phyloP scores from a whole-genome alignment of 805 yeast genomes.

The Candida railenensis region DNA sequence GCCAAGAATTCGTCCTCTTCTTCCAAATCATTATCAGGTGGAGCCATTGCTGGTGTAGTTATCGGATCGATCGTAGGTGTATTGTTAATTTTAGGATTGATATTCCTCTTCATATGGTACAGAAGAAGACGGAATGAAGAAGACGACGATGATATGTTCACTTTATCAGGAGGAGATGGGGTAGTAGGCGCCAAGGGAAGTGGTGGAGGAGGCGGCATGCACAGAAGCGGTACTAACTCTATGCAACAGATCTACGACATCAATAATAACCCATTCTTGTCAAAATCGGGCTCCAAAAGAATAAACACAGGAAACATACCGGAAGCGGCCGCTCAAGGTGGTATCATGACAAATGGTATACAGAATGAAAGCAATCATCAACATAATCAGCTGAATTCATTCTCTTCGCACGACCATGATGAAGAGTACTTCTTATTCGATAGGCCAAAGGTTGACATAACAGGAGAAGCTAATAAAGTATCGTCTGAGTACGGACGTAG shows the following conservation, averaged over 20 bases:
- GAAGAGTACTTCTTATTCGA: slow-evolving; percentile 17
- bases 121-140: slow-evolving; percentile 41
- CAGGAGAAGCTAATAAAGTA: slow-evolving; percentile 10
- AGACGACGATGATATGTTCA: slow-evolving; percentile 41
- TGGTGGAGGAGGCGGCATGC: background rate
- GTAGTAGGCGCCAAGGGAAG: background rate
- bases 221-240: slow-evolving; percentile 10
- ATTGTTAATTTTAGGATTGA: slow-evolving; percentile 29
- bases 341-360: background rate
- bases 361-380: background rate
- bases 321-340: slow-evolving; percentile 8
- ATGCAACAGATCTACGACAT: slow-evolving; percentile 11
- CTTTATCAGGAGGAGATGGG: slow-evolving; percentile 24
- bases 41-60: slow-evolving; percentile 43
- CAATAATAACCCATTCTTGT: slow-evolving; percentile 24
- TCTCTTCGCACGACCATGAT: slow-evolving; percentile 16
- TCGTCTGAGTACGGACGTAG: slow-evolving; percentile 42
- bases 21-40: slow-evolving; percentile 27
- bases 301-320: slow-evolving; percentile 8
- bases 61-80: slow-evolving; percentile 42
- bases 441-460: slow-evolving; percentile 8
- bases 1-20: background rate
- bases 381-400: slow-evolving; percentile 16
- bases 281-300: slow-evolving; percentile 9
- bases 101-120: slow-evolving; percentile 42